Base-by-base conservation (phyloP, 495 filamentous ascomycete species). In the Pseudomonodictys pantanalensis region DNA sequence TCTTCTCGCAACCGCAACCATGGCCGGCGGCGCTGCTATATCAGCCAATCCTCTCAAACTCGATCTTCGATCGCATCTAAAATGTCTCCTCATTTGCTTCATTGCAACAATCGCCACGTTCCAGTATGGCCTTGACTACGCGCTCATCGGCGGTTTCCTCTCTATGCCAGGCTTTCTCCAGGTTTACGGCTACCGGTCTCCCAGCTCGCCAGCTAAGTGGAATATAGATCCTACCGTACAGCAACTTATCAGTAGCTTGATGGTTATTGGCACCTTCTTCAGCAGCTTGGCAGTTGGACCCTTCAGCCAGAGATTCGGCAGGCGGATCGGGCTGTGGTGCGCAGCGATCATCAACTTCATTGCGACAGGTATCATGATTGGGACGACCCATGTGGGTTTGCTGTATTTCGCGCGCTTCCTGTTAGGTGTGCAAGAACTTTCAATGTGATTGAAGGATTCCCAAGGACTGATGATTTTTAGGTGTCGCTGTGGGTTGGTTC, bases 241-340 rank as follows among this genome's bases (percentile, higher is more conserved):
- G 52, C 69, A 70, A 17, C 68, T 54, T 23, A 65, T 65, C 18
- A 44, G 43, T 5, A 60, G 56, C 1, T 41, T 65, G 12, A n/a
- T 65, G 1, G 61, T 24, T 20, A 18, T 65, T 3, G 62, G 62
- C 11, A 60, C 32, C 17, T 56, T 65, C 33, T 25, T 65, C 22
- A 50, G 43, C 10, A 81, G 81, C 12, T 73, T 75, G 3, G 74
- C 75, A 0, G 80, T 77, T 48, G 81, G 82, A n/a, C 23, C 24
- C 42, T 60, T 50, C 28, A 52, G 33, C 10, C 1, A 43, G 54
- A 46, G 50, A 24, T 58, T 74, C 55, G 69, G 67, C 52, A 72
- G 67, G 58, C 70, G 51, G 69, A 1, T 52, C 66, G 49, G 28
- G 11, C 29, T 66, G 3, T 66, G 63, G 63, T 18, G 22, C 20